Base-by-base conservation (phyloP, 306 rosid species). In the Gillenia trifoliata region DNA sequence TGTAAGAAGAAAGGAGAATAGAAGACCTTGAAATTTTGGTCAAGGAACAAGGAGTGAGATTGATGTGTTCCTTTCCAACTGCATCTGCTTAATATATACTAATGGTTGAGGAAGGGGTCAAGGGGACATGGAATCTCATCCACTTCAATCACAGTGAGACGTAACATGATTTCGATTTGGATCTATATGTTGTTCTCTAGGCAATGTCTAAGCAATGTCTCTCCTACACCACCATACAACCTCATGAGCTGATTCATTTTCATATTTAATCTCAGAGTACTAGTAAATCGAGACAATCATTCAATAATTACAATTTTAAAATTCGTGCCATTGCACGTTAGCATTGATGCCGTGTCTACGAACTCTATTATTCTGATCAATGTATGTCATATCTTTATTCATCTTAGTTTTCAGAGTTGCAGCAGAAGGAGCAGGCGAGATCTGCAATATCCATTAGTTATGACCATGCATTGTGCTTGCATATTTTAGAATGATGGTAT, bases 121-220 rank as follows among this genome's bases (percentile, higher is more conserved):
- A 36, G 70, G 77, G 75, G 77, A 72, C 82, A 85, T 16, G 77
- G 83, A 78, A 75, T 82, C 82, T 49, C 79, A 23, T 62, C 59
- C 17, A n/a, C 36, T 49, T 54, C 57, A 55, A n/a, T 66, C 29
- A 66, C 54, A 71, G 22, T 36, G 26, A 29, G 33, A 4, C 15
- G 31, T 36, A 73, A 75, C 72, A 50, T 75, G 73, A 45, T 85
- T 56, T 56, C 11, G 56, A 80, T 77, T 77, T 71, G 43, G 78
- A 71, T 77, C 40, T 75, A 67, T 20, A 63, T 43, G 66, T 59
- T 47, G 54, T 17, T 17, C 57, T 10, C 12, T 13, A 31, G 15
- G 66, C 73, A 43, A 11, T 75, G 75, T 56, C 55, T 40, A 29
- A 23, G 82, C 62, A 62, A 11, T 78, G 72, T 67, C 79, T 56